These are phyloP conservation scores for Pythium brassicae DNA, from an alignment of 352 stramenopile species.

Conservation along the genomic window DNA sequence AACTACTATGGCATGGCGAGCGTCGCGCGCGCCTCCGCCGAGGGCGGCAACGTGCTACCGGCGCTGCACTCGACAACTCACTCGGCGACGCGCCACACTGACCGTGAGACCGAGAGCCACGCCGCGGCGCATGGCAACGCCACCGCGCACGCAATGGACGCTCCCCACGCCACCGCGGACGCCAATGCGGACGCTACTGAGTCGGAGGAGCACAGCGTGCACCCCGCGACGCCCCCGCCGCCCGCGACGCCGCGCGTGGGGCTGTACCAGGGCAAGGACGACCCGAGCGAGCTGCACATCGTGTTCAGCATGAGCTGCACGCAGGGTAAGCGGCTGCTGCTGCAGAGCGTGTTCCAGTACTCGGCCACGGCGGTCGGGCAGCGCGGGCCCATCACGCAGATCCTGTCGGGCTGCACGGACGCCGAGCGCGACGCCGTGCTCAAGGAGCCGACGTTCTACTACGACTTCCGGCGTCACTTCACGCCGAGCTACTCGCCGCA, in stretches of 20 bases:
- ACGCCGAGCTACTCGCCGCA: slow-evolving; percentile 40
- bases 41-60: slow-evolving; percentile 9
- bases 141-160: background rate
- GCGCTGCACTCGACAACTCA: slow-evolving; percentile 16
- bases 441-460: slow-evolving; percentile 39
- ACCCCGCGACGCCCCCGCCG: background rate
- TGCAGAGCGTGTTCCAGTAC: slow-evolving; percentile 43
- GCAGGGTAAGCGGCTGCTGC: slow-evolving; percentile 29
- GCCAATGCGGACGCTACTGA: background rate
- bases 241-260: background rate
- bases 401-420: slow-evolving; percentile 38
- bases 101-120: background rate
- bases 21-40: slow-evolving; percentile 5
- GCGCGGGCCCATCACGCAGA: slow-evolving; percentile 45
- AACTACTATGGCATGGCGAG: slow-evolving; percentile 29
- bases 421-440: slow-evolving; percentile 21
- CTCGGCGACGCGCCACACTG: slow-evolving; percentile 1
- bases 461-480: slow-evolving; percentile 52
- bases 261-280: slow-evolving; percentile 20
- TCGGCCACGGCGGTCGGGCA: slow-evolving; percentile 33
- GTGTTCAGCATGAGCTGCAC: slow-evolving; percentile 53
- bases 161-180: background rate
- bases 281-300: slow-evolving; percentile 40
- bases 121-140: background rate
- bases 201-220: too few species aligned